A percentile compares a stretch with the other conserved stretches of the same genome.
These are phyloP conservation scores for Diversispora epigaea DNA, from an alignment of 192 early-diverging fungal genomes.

Conservation along the genomic window DNA sequence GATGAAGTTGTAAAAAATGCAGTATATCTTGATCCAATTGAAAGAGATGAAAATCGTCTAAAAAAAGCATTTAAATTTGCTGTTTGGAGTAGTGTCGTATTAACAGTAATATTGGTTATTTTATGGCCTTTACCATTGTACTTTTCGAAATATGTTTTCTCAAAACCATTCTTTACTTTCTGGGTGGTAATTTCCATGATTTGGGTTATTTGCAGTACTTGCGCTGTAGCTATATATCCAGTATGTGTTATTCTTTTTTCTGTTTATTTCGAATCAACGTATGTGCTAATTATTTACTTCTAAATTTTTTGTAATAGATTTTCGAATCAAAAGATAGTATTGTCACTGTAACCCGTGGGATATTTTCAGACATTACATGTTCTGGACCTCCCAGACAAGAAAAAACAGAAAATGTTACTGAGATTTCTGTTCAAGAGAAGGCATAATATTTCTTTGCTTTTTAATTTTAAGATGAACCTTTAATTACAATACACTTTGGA, in stretches of 20 bases:
- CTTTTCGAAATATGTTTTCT: constrained; percentile 62
- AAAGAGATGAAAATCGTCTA: constrained; percentile 44
- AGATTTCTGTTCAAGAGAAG: too few relatives aligned
- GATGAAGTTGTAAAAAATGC: constrained; percentile 41
- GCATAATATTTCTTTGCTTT: too few relatives aligned
- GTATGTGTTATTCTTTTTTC: constrained; percentile 20
- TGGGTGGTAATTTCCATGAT: constrained; percentile 66
- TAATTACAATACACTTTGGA: too few relatives aligned
- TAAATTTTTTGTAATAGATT: too few relatives aligned
- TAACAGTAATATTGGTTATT: constrained; percentile 61
- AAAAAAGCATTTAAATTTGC: constrained; percentile 62
- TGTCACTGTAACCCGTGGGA: too few relatives aligned
- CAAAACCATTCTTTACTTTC: constrained; percentile 63
- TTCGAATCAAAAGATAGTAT: too few relatives aligned
- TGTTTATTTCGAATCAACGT: too few relatives aligned
- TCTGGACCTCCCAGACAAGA: too few relatives aligned
- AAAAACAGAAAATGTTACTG: too few relatives aligned
- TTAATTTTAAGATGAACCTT: too few relatives aligned
- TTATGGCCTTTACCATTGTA: constrained; percentile 76
- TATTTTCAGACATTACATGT: too few relatives aligned
- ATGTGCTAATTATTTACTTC: too few relatives aligned
- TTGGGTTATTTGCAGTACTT: constrained; percentile 58
- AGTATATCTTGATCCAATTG: constrained; percentile 25
- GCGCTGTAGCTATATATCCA: constrained; percentile 61
- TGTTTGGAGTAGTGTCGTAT: constrained; percentile 45